These are phyloP conservation scores for Claviceps cyperi DNA, from an alignment of 2,329 filamentous ascomycete genomes.

Conservation along the genomic window DNA sequence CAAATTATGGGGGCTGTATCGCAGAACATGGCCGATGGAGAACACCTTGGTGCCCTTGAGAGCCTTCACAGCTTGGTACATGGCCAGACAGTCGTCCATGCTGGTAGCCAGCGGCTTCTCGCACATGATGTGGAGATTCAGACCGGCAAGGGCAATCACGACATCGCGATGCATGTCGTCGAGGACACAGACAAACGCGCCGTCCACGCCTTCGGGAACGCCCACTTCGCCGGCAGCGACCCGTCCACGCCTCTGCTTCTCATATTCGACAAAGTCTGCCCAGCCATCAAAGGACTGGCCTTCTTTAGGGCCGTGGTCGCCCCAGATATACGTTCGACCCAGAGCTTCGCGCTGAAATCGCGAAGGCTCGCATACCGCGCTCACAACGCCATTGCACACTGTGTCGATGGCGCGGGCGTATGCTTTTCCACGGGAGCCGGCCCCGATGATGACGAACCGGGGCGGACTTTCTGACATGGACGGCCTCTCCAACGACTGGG, in stretches of 20 bases:
- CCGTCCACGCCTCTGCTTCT: constrained; percentile 44
- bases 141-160: constrained; percentile 54
- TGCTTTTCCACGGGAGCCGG: constrained; percentile 61
- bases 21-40: constrained; percentile 83
- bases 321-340: constrained; percentile 62
- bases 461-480: constrained; percentile 36
- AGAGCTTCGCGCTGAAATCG: constrained; percentile 61
- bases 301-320: constrained; percentile 29
- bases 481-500: constrained; percentile 24
- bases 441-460: constrained; percentile 67
- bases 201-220: constrained; percentile 43
- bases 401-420: constrained; percentile 57
- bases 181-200: constrained; percentile 51
- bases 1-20: constrained; percentile 88
- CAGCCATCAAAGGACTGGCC: constrained; percentile 62
- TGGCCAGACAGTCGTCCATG: constrained; percentile 61
- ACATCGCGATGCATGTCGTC: constrained; percentile 83
- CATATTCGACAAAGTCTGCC: constrained; percentile 63
- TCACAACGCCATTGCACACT: constrained; percentile 53
- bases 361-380: constrained; percentile 69
- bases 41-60: constrained; percentile 41
- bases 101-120: constrained; percentile 87
- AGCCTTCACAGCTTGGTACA: constrained; percentile 44
- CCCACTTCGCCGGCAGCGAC: constrained; percentile 30
- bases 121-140: constrained; percentile 73